Evolutionary conservation across 805 yeast species (phyloP).

Genomic region (Wickerhamomyces ciferrii): DNA sequence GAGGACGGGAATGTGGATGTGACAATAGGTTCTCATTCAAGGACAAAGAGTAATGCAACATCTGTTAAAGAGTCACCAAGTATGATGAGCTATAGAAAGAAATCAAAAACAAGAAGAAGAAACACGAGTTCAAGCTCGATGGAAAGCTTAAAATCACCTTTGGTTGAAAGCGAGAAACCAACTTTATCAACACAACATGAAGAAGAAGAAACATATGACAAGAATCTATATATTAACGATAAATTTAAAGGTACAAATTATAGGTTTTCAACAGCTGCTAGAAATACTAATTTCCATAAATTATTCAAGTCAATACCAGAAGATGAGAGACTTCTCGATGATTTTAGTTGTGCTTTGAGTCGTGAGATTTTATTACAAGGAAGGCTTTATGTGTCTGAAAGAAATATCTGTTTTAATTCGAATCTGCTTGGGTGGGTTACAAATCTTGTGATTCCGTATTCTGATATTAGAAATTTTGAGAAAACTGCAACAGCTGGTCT

Average conservation of each 20-base stretch:
- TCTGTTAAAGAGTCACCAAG: conserved; percentile 14
- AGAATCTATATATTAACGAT: conserved; percentile 51
- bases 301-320: conserved; percentile 63
- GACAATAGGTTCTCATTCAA: neutral
- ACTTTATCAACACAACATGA: neutral
- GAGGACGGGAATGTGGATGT: conserved; percentile 1
- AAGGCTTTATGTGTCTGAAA: conserved; percentile 72
- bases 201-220: conserved; percentile 16
- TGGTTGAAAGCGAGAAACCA: conserved; percentile 13
- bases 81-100: conserved; percentile 20
- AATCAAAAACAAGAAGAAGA: conserved; percentile 9
- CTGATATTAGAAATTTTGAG: conserved; percentile 69
- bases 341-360: conserved; percentile 85
- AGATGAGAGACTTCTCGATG: conserved; percentile 75
- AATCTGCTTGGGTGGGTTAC: conserved; percentile 90
- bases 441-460: conserved; percentile 62
- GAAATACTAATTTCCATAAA: conserved; percentile 75
- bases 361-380: conserved; percentile 88
- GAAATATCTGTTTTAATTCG: conserved; percentile 79
- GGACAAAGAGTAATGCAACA: conserved; percentile 1
- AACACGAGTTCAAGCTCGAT: conserved; percentile 14
- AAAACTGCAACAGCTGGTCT: conserved; percentile 83
- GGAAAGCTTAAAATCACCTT: conserved; percentile 14
- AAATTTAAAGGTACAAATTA: conserved; percentile 51
- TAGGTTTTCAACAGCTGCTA: conserved; percentile 55